phyloP scores from a whole-genome alignment of 2,329 filamentous ascomycete species.

The Colletotrichum paranaense region DNA sequence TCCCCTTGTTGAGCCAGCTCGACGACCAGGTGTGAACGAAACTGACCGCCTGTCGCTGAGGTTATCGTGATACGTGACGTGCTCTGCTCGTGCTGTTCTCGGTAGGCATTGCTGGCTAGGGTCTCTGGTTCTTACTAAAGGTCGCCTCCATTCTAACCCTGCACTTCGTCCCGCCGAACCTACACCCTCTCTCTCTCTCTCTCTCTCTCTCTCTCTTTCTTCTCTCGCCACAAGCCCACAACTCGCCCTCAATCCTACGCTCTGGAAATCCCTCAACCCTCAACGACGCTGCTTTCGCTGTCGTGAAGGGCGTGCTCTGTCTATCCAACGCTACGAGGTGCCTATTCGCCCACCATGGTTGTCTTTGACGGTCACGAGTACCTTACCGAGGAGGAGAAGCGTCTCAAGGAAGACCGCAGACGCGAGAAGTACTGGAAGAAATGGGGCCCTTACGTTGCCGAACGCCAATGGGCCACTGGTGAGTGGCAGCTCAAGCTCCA shows the following conservation, averaged over 20 bases:
- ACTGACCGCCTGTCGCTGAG: slow-evolving; percentile 21
- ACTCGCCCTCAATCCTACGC: slow-evolving; percentile 9
- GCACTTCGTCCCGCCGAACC: slow-evolving; percentile 16
- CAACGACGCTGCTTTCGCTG: slow-evolving; percentile 9
- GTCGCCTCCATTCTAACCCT: slow-evolving; percentile 22
- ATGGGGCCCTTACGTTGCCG: slow-evolving; percentile 94
- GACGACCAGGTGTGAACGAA: slow-evolving; percentile 7
- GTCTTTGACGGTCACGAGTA: slow-evolving; percentile 89
- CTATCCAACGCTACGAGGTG: slow-evolving; percentile 3
- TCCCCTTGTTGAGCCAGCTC: neutral
- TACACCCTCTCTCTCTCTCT: neutral
- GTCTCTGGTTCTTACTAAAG: slow-evolving; percentile 34
- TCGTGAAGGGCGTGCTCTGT: slow-evolving; percentile 11
- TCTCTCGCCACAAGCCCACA: slow-evolving; percentile 27
- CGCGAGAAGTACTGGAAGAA: slow-evolving; percentile 96
- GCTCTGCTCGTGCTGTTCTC: slow-evolving; percentile 23
- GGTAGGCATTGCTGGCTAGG: slow-evolving; percentile 29
- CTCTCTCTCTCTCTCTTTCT: neutral
- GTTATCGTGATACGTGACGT: slow-evolving; percentile 35
- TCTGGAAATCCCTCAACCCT: slow-evolving; percentile 16
- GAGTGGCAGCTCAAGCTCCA: slow-evolving; percentile 44
- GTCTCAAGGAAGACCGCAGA: slow-evolving; percentile 86
- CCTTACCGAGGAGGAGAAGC: slow-evolving; percentile 89
- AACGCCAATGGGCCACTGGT: slow-evolving; percentile 96
- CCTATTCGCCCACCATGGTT: slow-evolving; percentile 71